phyloP scores from a whole-genome alignment of 2,329 filamentous ascomycete genomes.

The Phaeophleospora eucalypticola region DNA sequence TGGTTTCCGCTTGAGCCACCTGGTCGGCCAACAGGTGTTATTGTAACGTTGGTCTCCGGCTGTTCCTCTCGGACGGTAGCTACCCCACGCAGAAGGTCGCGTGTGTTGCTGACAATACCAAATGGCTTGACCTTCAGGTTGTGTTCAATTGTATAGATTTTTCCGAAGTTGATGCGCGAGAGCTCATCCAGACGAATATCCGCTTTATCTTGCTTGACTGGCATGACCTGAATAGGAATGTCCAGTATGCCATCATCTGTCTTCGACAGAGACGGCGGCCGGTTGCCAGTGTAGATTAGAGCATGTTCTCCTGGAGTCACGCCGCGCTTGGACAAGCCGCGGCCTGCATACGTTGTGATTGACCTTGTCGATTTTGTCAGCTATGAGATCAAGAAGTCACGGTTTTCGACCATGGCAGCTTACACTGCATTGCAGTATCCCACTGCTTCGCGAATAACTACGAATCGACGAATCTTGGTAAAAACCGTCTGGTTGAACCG shows the following conservation, averaged over 20 bases:
- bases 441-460: conserved; percentile 19
- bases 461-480: conserved; percentile 25
- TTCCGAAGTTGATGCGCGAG: conserved; percentile 8
- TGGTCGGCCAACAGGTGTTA: no score
- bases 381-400: not conserved
- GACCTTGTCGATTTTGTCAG: conserved; percentile 8
- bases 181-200: conserved; percentile 3
- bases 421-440: conserved; percentile 17
- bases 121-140: conserved; percentile 22
- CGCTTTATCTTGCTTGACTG: conserved; percentile 11
- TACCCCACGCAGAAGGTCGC: not conserved
- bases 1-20: no score
- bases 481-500: conserved; percentile 7
- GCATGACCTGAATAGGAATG: conserved; percentile 17
- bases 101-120: conserved; percentile 14
- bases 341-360: conserved; percentile 22
- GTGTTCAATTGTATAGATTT: conserved; percentile 23
- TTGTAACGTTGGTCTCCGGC: no score
- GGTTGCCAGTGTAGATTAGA: conserved; percentile 23
- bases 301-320: conserved; percentile 24
- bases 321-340: conserved; percentile 18
- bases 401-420: not conserved
- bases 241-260: not conserved
- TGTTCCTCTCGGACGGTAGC: no score
- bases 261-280: not conserved